Evolutionary conservation across 352 stramenopile species (phyloP).

Genomic region (Lagenidium sp.): DNA sequence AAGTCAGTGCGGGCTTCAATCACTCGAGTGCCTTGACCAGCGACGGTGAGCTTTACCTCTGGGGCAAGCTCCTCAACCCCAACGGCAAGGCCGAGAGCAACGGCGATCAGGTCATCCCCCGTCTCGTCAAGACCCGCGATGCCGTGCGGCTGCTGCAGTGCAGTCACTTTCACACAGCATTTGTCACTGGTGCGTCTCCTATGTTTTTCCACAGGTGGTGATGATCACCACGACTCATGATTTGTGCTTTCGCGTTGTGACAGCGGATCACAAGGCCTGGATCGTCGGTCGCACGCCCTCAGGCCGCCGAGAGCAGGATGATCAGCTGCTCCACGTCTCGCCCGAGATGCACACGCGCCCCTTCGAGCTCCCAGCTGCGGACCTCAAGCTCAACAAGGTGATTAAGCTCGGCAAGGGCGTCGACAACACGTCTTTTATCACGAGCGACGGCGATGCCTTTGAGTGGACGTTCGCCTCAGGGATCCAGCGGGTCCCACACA

Average conservation of each 20-base stretch:
- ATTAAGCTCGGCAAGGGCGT: conserved; percentile 69
- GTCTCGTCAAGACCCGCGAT: conserved; percentile 60
- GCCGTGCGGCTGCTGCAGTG: conserved; percentile 57
- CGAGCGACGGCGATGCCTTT: conserved; percentile 51
- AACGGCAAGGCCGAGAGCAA: conserved; percentile 49
- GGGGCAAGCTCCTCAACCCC: conserved; percentile 76
- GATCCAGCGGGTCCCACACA: conserved; percentile 35
- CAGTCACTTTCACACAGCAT: conserved; percentile 81
- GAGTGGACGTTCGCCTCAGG: conserved; percentile 67
- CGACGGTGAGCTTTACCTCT: conserved; percentile 76
- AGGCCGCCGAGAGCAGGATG: conserved; percentile 37
- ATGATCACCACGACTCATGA: background rate
- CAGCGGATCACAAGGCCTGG: conserved; percentile 72
- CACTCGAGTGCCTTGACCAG: conserved; percentile 58
- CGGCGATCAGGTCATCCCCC: conserved; percentile 64
- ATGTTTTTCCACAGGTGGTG: background rate
- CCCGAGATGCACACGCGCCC: conserved; percentile 62
- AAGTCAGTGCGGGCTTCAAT: conserved; percentile 79
- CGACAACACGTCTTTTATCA: conserved; percentile 63
- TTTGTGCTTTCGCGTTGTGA: background rate
- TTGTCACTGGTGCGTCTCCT: conserved; percentile 59
- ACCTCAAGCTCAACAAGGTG: conserved; percentile 32
- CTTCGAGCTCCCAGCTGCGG: conserved; percentile 52
- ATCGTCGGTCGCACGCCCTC: conserved; percentile 67
- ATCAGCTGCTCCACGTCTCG: conserved; percentile 44